phyloP scores from a whole-genome alignment of 164 flowering plant species.

The Vitis rotundifolia region DNA sequence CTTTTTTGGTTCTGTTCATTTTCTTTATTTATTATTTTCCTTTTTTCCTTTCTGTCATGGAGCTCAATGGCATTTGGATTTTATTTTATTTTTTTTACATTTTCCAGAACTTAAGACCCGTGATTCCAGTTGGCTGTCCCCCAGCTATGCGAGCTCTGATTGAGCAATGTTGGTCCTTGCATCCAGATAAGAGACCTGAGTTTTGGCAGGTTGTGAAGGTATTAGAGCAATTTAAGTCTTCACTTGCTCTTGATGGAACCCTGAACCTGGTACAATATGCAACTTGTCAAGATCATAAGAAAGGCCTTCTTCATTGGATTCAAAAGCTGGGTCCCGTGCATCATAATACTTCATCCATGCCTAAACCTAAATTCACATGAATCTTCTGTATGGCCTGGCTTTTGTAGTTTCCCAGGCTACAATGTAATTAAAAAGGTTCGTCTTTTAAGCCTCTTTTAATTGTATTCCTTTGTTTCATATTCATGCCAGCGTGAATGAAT shows the following conservation, averaged over 20 bases:
- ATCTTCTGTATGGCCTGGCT: constrained; percentile 23
- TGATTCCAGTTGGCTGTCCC: constrained; percentile 65
- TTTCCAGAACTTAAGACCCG: constrained; percentile 76
- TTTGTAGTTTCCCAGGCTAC: constrained; percentile 23
- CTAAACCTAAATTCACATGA: constrained; percentile 59
- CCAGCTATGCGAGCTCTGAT: constrained; percentile 64
- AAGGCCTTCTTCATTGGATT: constrained; percentile 72
- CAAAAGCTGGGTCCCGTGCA: constrained; percentile 62
- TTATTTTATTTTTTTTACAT: too few relatives aligned
- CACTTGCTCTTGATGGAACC: constrained; percentile 62
- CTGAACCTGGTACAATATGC: constrained; percentile 44
- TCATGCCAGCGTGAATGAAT: constrained; percentile 16
- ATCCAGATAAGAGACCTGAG: constrained; percentile 71
- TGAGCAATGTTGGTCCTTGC: constrained; percentile 71
- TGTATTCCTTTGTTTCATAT: constrained; percentile 14
- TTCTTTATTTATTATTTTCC: too few relatives aligned
- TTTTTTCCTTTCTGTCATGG: too few relatives aligned
- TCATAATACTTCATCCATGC: constrained; percentile 27
- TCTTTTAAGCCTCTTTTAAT: constrained; percentile 16
- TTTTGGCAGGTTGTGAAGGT: constrained; percentile 77
- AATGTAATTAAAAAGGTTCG: constrained; percentile 31
- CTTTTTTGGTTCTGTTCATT: too few relatives aligned
- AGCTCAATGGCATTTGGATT: too few relatives aligned
- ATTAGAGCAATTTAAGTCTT: constrained; percentile 68
- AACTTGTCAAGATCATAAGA: constrained; percentile 67